Conservation (phyloP, 305 asterid species). For the Fraxinus platypoda region DNA sequence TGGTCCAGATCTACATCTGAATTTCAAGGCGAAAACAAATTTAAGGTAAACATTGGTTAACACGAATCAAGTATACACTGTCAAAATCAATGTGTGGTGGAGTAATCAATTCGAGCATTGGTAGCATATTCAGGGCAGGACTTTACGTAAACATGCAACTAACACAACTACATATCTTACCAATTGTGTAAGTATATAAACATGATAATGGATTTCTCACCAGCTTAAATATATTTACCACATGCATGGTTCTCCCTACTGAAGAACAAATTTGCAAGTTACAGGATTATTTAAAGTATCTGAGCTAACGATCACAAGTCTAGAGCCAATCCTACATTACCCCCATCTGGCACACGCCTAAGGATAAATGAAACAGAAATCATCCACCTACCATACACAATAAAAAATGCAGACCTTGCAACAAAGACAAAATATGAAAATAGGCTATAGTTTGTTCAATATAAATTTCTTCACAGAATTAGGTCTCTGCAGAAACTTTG, state of each 20-base stretch:
- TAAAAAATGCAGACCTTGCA: background rate
- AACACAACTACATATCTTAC: background rate
- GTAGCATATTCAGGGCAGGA: background rate
- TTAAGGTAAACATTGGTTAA: background rate
- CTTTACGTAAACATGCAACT: background rate
- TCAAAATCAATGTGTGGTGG: background rate
- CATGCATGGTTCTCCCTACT: background rate
- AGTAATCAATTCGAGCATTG: background rate
- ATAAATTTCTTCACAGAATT: background rate
- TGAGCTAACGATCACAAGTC: background rate
- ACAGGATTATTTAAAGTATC: background rate
- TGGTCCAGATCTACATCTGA: background rate
- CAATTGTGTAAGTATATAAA: background rate
- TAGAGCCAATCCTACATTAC: background rate
- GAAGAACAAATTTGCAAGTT: background rate
- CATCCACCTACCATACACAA: background rate
- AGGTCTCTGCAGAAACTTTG: constrained; percentile 8
- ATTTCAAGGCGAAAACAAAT: background rate
- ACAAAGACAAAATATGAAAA: background rate
- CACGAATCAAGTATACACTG: background rate
- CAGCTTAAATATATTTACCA: background rate
- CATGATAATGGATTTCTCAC: background rate
- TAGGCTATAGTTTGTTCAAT: constrained; percentile 5
- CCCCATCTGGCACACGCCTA: background rate
- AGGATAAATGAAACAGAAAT: background rate